Conservation (phyloP, 306 rosid species). For the Datisca glomerata region DNA sequence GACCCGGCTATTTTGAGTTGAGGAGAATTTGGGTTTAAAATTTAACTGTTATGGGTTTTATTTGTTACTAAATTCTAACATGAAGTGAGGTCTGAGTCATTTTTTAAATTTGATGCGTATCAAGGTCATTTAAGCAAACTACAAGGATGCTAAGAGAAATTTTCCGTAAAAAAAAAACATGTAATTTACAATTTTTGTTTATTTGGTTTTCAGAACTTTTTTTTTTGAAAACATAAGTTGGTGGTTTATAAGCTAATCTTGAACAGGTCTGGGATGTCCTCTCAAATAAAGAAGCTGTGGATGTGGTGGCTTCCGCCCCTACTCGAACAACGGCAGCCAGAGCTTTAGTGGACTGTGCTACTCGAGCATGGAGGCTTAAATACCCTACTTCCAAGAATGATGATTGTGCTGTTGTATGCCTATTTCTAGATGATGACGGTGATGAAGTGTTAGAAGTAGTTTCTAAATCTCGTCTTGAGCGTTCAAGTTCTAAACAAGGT, state of each 20-base stretch:
- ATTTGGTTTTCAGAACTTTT: background rate
- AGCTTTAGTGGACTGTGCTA: conserved; percentile 43
- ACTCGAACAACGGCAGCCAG: conserved; percentile 35
- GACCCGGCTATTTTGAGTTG: no score
- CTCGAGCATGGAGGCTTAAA: conserved; percentile 45
- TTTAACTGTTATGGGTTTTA: no score
- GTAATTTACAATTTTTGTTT: background rate
- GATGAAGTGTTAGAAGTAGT: no score
- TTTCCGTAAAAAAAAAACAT: no score
- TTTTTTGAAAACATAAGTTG: background rate
- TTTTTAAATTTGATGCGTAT: no score
- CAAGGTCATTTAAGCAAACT: no score
- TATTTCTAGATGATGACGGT: conserved; percentile 26
- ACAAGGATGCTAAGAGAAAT: no score
- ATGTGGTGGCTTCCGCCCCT: conserved; percentile 48
- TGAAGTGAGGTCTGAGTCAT: no score
- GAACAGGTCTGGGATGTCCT: conserved; percentile 50
- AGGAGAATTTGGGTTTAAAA: no score
- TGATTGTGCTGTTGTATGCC: conserved; percentile 52
- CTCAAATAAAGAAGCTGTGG: conserved; percentile 40
- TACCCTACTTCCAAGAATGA: conserved; percentile 49
- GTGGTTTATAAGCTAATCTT: background rate
- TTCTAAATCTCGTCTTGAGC: background rate
- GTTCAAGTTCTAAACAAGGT: background rate
- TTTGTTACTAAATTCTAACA: no score